Evolutionary conservation across 106 monocot species (phyloP).

Genomic region (Amphibolis antarctica): DNA sequence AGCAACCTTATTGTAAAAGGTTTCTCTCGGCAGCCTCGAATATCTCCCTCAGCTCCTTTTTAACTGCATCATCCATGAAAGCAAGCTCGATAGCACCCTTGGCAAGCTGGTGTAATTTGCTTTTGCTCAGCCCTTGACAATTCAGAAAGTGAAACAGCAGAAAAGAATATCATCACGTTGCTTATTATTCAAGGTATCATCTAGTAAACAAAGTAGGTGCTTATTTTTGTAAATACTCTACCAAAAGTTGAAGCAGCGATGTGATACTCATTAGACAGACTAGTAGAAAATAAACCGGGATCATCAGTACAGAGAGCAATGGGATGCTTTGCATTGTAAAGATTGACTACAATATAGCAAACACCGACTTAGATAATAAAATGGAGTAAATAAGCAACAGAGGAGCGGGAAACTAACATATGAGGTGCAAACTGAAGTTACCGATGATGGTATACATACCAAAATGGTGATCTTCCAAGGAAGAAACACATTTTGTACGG

Average conservation of each 20-base stretch:
- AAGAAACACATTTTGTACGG: conserved; percentile 44
- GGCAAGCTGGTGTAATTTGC: conserved; percentile 46
- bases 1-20: background rate
- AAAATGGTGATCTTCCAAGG: conserved; percentile 78
- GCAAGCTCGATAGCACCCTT: conserved; percentile 31
- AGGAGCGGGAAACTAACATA: too few relatives aligned
- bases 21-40: conserved; percentile 31
- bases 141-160: conserved; percentile 2
- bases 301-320: conserved; percentile 86
- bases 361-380: background rate
- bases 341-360: conserved; percentile 42
- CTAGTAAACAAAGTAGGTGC: background rate
- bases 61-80: conserved; percentile 59
- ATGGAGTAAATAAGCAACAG: background rate
- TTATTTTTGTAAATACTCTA: conserved; percentile 8
- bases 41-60: conserved; percentile 36
- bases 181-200: background rate
- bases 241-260: conserved; percentile 75
- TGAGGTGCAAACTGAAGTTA: background rate
- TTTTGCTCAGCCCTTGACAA: conserved; percentile 40
- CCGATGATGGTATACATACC: conserved; percentile 21
- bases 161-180: background rate
- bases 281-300: conserved; percentile 78
- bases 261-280: conserved; percentile 67
- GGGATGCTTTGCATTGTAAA: conserved; percentile 75